Evolutionary conservation across 1,139 yeast species (phyloP).

Genomic region (Yamadazyma sp.): DNA sequence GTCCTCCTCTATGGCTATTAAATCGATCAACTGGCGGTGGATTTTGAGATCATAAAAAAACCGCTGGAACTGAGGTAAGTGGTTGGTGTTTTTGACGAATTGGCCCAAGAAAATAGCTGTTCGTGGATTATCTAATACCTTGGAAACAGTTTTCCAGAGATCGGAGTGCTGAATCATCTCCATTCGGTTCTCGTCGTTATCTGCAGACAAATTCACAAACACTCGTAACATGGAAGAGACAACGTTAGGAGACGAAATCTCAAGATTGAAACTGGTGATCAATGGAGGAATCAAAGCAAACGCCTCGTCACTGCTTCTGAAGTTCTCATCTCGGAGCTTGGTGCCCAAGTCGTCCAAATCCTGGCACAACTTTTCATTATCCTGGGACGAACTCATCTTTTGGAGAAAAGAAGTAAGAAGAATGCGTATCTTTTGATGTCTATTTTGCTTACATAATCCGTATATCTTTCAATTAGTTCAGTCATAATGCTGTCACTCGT

Average conservation of each 20-base stretch:
- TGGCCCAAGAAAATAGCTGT: constrained; percentile 31
- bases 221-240: constrained; percentile 26
- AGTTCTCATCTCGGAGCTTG: constrained; percentile 25
- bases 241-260: constrained; percentile 5
- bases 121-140: constrained; percentile 12
- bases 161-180: constrained; percentile 16
- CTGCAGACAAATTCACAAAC: constrained; percentile 38
- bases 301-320: constrained; percentile 16
- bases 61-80: constrained; percentile 16
- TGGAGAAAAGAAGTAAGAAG: not conserved
- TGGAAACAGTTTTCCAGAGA: constrained; percentile 21
- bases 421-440: constrained; percentile 5
- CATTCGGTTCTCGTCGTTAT: constrained; percentile 33
- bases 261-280: constrained; percentile 9
- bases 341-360: constrained; percentile 24
- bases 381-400: not conserved
- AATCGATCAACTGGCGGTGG: constrained; percentile 6
- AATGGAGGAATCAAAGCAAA: constrained; percentile 11
- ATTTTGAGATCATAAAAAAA: constrained; percentile 16
- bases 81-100: constrained; percentile 32
- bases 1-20: not conserved
- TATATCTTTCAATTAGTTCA: too few species aligned
- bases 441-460: too few species aligned
- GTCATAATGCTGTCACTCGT: too few species aligned
- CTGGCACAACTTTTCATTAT: not conserved